These are phyloP conservation scores for Paspalum notatum DNA, from an alignment of 176 grass and related monocot species.

Conservation along the genomic window DNA sequence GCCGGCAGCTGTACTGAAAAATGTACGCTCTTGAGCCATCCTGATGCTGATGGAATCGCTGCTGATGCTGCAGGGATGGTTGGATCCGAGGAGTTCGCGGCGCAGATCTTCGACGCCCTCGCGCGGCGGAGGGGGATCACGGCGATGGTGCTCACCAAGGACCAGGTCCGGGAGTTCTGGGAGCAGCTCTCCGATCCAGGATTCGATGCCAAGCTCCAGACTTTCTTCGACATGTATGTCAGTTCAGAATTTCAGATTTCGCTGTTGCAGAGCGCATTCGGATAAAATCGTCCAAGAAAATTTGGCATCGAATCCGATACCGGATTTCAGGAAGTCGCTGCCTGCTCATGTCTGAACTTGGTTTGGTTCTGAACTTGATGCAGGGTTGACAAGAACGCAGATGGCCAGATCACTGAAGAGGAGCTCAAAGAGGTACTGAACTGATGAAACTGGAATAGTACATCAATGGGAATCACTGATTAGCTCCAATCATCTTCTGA, in stretches of 20 bases:
- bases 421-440: slow-evolving; percentile 80
- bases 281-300: neutral
- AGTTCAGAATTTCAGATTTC: neutral
- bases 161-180: slow-evolving; percentile 80
- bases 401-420: slow-evolving; percentile 83
- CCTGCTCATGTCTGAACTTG: slow-evolving; percentile 1
- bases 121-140: slow-evolving; percentile 69
- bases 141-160: slow-evolving; percentile 65
- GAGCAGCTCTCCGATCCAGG: slow-evolving; percentile 84
- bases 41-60: too few species aligned
- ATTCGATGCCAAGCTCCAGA: slow-evolving; percentile 83
- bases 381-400: slow-evolving; percentile 97
- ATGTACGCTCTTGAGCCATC: too few species aligned
- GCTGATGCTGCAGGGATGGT: slow-evolving; percentile 58
- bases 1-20: too few species aligned
- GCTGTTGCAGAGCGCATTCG: neutral
- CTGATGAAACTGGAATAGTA: neutral
- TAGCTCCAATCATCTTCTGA: too few species aligned
- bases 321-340: neutral
- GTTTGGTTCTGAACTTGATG: slow-evolving; percentile 24
- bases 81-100: slow-evolving; percentile 80
- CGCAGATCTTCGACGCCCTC: slow-evolving; percentile 76
- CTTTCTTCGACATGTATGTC: slow-evolving; percentile 96
- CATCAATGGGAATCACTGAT: neutral
- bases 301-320: neutral